Conservation (phyloP, 495 filamentous ascomycete species). For the Penicillium goetzii region DNA sequence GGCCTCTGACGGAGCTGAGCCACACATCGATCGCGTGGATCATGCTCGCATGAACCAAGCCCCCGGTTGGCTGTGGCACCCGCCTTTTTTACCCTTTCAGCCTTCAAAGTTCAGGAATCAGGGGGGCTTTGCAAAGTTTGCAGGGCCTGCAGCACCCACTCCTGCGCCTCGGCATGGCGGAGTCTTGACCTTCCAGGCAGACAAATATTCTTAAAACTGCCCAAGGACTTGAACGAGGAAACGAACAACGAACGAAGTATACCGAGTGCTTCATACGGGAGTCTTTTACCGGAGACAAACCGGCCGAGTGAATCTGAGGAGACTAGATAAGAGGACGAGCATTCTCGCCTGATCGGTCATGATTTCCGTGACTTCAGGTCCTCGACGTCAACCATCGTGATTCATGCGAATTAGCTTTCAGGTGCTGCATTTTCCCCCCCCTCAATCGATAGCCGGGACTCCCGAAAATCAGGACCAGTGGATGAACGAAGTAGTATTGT, state of each 20-base stretch:
- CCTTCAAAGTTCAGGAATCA: too few relatives aligned
- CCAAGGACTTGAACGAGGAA: not conserved
- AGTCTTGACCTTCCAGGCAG: conserved; percentile 23
- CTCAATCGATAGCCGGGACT: conserved; percentile 18
- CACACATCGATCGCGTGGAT: conserved; percentile 24
- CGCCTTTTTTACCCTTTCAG: too few relatives aligned
- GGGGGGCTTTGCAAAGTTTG: not conserved
- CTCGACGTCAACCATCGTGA: conserved; percentile 31
- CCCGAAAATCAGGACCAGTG: conserved; percentile 13
- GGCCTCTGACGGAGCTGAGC: conserved; percentile 17
- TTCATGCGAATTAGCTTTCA: conserved; percentile 19
- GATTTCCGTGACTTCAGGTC: conserved; percentile 20
- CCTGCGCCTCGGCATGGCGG: conserved; percentile 8
- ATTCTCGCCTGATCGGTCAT: conserved; percentile 8
- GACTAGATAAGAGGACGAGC: not conserved
- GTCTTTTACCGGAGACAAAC: too few relatives aligned
- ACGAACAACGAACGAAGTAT: not conserved
- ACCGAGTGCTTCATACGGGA: not conserved
- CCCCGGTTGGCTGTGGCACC: not conserved
- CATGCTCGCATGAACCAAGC: conserved; percentile 4
- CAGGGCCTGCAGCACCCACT: conserved; percentile 1
- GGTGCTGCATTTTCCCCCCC: conserved; percentile 13
- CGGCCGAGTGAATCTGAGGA: conserved; percentile 6
- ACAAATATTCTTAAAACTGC: conserved; percentile 15
- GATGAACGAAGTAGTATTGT: not conserved